Evolutionary conservation across 2,329 filamentous ascomycete genomes (phyloP), one percentile per base, ranked within the genome.

Genomic region (Colletotrichum trifolii): DNA sequence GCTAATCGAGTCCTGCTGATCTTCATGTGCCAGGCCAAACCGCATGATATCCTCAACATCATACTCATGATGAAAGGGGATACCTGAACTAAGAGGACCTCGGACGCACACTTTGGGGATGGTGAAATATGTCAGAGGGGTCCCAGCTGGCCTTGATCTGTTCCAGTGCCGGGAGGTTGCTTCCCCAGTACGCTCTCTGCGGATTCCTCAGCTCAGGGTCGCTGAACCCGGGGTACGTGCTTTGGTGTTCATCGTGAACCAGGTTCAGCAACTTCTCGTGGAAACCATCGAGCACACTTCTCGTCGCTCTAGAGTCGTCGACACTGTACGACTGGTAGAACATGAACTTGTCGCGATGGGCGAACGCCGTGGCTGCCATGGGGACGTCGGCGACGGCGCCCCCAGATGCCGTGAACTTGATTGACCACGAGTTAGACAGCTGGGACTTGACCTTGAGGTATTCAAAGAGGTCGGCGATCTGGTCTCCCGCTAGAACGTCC

Each of bases 201-300:
- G 81, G 78, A 33, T 64, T 13, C 8, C 42, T 58, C 35, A 89
- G 71, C 5, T 73, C 73, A 2, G 80, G 80, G 71, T 90, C 87
- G 2, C 90, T 83, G 66, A 90, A 91, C 2, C 88, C 88, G 0
- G 88, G 82, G 73, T 91, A 91, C 0, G 85, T 83, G 6, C 83
- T 83, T 1, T 35, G 8, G 6, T 33, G 2, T 13, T 40, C 5
- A 1, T 33, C 13, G 1, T 40, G 36, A 4, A 50, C 12, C 4
- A 1, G n/a, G 33, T 52, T 47, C 45, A 55, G 7, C 6, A 64
- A 15, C 45, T 35, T 4, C 9, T 46, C 9, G 45, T 61, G 57
- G 12, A 61, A 52, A 6, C 13, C 6, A 10, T 33, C 49, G 11
- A 64, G 11, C 11, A 40, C 3, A 15, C n/a, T 12, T 8, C 17